Evolutionary conservation across 83 land plant species (phyloP).

Genomic region (Thuja plicata): DNA sequence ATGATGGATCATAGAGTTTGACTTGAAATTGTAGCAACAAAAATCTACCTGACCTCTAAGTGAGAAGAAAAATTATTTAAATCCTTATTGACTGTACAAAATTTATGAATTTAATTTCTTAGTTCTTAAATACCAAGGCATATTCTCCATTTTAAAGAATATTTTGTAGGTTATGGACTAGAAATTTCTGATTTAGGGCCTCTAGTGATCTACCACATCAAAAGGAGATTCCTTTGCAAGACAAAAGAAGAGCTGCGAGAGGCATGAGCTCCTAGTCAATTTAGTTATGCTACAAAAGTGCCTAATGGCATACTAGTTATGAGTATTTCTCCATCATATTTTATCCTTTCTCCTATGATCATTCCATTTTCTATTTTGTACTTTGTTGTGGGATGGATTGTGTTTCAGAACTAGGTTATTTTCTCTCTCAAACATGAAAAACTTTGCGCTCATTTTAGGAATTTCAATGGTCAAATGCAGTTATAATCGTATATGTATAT

Average conservation of each 20-base stretch:
- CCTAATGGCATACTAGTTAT: slow-evolving; percentile 82
- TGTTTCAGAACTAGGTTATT: slow-evolving; percentile 75
- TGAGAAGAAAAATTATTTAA: too few relatives aligned
- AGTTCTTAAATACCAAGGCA: too few relatives aligned
- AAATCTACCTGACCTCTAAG: too few relatives aligned
- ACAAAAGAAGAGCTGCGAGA: slow-evolving; percentile 76
- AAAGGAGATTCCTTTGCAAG: slow-evolving; percentile 83
- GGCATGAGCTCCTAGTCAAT: slow-evolving; percentile 87
- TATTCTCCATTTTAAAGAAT: slow-evolving; percentile 39
- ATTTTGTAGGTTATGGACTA: slow-evolving; percentile 92
- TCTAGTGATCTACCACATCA: slow-evolving; percentile 71
- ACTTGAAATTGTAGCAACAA: too few relatives aligned
- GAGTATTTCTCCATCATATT: slow-evolving; percentile 77
- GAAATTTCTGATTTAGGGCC: slow-evolving; percentile 82
- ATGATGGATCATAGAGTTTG: too few relatives aligned
- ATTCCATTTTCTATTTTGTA: slow-evolving; percentile 76
- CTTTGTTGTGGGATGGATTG: slow-evolving; percentile 86
- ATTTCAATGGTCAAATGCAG: neutral
- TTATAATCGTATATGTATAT: too few relatives aligned
- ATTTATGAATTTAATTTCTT: too few relatives aligned
- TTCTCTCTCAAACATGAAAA: neutral
- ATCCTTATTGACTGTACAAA: too few relatives aligned
- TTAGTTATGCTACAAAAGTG: slow-evolving; percentile 69
- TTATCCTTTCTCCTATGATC: slow-evolving; percentile 85
- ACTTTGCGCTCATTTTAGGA: neutral